phyloP scores from a whole-genome alignment of 495 filamentous ascomycete genomes.

The Neohortaea acidophila region DNA sequence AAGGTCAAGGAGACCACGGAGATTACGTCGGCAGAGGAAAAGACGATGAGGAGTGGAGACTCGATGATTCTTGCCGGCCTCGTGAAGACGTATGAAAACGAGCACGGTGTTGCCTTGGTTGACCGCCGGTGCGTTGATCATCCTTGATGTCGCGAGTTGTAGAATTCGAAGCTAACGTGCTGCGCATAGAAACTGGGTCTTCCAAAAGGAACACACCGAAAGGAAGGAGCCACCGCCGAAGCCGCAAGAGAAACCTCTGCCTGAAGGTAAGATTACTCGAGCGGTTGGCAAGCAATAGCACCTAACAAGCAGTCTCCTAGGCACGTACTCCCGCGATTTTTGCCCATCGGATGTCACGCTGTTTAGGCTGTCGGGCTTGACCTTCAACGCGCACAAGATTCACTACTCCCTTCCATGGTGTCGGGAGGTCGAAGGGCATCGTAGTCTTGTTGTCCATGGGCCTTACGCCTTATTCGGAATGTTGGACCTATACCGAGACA shows the following conservation, averaged over 20 bases:
- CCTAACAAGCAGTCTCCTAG: background rate
- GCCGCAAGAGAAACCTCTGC: background rate
- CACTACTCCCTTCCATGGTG: conserved; percentile 2
- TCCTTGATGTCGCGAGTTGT: background rate
- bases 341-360: background rate
- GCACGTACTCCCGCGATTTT: background rate
- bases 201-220: background rate
- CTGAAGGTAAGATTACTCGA: background rate
- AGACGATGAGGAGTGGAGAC: background rate
- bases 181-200: background rate
- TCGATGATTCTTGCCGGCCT: background rate
- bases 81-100: conserved; percentile 1
- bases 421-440: background rate
- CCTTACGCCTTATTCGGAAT: background rate
- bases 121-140: background rate
- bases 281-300: background rate
- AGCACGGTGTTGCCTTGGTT: conserved; percentile 1
- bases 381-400: conserved; percentile 3
- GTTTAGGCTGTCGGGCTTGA: background rate
- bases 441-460: conserved; percentile 1
- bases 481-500: conserved; percentile 1
- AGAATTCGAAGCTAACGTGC: background rate
- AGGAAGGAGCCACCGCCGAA: background rate
- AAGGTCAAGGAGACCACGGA: conserved; percentile 1
- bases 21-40: conserved; percentile 1